These are phyloP conservation scores for Coffea eugenioides DNA, from an alignment of 257 asterid genomes.

Conservation along the genomic window DNA sequence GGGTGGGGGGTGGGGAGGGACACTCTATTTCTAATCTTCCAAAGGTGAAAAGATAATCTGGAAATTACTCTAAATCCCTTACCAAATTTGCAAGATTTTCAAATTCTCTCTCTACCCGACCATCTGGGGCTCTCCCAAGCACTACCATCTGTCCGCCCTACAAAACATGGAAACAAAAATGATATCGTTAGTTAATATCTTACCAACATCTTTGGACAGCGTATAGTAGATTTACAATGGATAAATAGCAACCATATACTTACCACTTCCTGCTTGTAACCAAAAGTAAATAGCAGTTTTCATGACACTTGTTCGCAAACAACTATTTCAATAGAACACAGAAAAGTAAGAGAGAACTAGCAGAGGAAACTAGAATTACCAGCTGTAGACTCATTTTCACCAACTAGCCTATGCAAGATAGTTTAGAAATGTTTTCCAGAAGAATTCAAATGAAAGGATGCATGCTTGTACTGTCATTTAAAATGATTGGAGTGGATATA, in stretches of 20 bases:
- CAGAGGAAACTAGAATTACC: neutral
- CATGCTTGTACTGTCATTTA: neutral
- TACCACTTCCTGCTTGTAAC: neutral
- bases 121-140: slow-evolving; percentile 84
- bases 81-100: slow-evolving; percentile 76
- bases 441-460: neutral
- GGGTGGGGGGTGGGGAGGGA: no score
- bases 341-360: neutral
- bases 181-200: neutral
- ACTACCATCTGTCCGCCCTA: slow-evolving; percentile 87
- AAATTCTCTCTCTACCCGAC: slow-evolving; percentile 73
- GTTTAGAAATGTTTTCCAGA: neutral
- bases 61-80: slow-evolving; percentile 22
- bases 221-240: neutral
- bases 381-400: neutral
- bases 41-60: neutral
- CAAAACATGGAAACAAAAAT: slow-evolving; percentile 14
- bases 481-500: neutral
- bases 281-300: neutral
- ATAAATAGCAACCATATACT: neutral
- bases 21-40: neutral
- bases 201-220: neutral
- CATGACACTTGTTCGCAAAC: neutral
- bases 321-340: no score
- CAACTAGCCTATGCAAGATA: neutral